These are phyloP conservation scores for Sodiomyces alkalinus DNA, from an alignment of 2,329 filamentous ascomycete species.

Conservation along the genomic window DNA sequence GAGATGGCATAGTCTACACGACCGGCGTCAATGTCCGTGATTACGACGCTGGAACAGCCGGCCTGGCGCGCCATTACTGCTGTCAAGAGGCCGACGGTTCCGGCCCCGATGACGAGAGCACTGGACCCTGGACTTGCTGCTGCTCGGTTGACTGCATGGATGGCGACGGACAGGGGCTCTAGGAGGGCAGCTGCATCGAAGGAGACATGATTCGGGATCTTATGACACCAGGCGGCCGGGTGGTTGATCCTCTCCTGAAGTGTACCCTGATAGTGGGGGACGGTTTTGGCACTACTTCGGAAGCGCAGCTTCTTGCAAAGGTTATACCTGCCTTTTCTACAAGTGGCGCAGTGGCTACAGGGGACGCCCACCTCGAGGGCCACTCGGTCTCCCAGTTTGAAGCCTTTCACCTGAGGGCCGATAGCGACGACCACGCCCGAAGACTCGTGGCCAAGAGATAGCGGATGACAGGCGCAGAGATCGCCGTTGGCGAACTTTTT, in stretches of 20 bases:
- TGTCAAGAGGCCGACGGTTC: slow-evolving; percentile 46
- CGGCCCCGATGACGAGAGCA: slow-evolving; percentile 49
- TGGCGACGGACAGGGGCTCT: slow-evolving; percentile 46
- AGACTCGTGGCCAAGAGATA: slow-evolving; percentile 50
- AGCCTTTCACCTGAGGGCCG: slow-evolving; percentile 35
- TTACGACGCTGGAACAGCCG: slow-evolving; percentile 42
- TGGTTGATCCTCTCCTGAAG: slow-evolving; percentile 49
- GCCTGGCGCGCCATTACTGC: slow-evolving; percentile 47
- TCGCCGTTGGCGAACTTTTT: slow-evolving; percentile 59
- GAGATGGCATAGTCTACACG: slow-evolving; percentile 45
- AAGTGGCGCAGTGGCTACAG: slow-evolving; percentile 34
- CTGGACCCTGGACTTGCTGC: slow-evolving; percentile 34
- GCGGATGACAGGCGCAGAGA: slow-evolving; percentile 47
- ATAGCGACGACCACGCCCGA: slow-evolving; percentile 42
- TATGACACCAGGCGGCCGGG: slow-evolving; percentile 46
- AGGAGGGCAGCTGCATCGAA: slow-evolving; percentile 45
- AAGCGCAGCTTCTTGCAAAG: slow-evolving; percentile 47
- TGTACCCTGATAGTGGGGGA: slow-evolving; percentile 49
- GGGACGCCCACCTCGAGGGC: slow-evolving; percentile 42
- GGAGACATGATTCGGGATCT: slow-evolving; percentile 43
- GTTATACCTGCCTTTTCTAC: slow-evolving; percentile 41
- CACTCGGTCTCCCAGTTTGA: slow-evolving; percentile 40
- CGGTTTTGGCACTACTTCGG: slow-evolving; percentile 44
- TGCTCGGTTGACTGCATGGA: slow-evolving; percentile 45
- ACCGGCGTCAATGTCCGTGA: slow-evolving; percentile 43